Evolutionary conservation across 139 green algal genomes (phyloP), one percentile per base, ranked within the genome.

Genomic region (Chlamydomonas applanata): DNA sequence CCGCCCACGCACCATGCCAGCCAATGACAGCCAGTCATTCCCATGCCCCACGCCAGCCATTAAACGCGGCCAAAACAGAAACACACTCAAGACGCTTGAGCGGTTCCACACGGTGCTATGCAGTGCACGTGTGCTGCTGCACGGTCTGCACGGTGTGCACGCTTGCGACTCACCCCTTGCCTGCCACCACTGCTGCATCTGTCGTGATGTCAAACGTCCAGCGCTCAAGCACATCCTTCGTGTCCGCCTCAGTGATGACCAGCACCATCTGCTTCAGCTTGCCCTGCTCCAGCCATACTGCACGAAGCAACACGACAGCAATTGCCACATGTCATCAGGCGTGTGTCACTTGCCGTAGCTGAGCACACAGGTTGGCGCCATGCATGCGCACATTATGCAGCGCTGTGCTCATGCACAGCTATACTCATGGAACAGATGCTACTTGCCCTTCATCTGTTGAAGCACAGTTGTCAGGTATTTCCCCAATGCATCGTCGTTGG

Each of bases 191-290:
- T 0, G 83, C 82, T 66, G 88, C 81, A 72, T 97, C 89, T 3
- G 93, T 97, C 34, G 97, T 85, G 34, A 99, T 90, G 83, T 97
- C 87, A 83, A 99, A 99, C 0, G 91, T 95, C 95, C 95, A 99
- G 2, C 95, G 85, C 86, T 99, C 95, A 69, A 98, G 78, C 17
- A 96, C 90, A 71, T 95, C 86, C 13, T 91, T 85, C 20, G 62
- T 88, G 20, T 64, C 73, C 0, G 73, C 84, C 40, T 85, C 87
- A 2, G 85, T 90, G 13, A 99, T 78, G 3, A 98, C 94, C 64
- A 99, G 80, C 25, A 98, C 94, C 64, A 98, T 81, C 78, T 95
- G 93, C 82, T 97, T 88, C 79, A 99, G 77, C 56, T 82, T 70
- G 1, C 91, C 93, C 0, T 77, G 44, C n/a, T 89, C 75, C 32